Evolutionary conservation across 2,329 filamentous ascomycete species (phyloP), one percentile per base, ranked within the genome.

Genomic region (Colletotrichum aenigma): DNA sequence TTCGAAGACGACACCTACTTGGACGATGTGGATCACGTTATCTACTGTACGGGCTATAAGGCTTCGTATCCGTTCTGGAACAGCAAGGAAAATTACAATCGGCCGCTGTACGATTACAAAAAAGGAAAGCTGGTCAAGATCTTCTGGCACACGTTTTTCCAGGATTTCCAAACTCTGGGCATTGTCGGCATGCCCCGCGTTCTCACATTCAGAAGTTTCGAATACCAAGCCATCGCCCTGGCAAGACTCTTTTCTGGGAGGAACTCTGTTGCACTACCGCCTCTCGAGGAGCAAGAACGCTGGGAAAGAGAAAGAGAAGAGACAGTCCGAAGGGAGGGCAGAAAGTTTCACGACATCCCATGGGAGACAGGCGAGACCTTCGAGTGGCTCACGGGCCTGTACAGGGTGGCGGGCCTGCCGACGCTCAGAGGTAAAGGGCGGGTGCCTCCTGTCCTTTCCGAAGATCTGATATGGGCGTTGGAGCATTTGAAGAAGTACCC

Each of bases 121-220:
- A 74, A 80, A 0, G 85, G 86, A 32, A 87, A 85, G 24, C 80
- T 91, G 3, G 71, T 85, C 0, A 84, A 85, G 0, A 86, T 77
- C 4, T 92, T 90, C 77, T 86, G 85, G 81, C 90, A 91, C 78
- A 90, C 88, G 0, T 91, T 91, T 80, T 85, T 90, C 66, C 86
- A 83, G 2, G 85, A 87, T 26, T 86, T 87, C 55, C 80, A 85
- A 0, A 89, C 87, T 0, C 81, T 92, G 0, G 90, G 84, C 0
- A 82, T 91, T 13, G 85, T 91, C 0, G 90, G 90, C 0, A 79
- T 91, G 7, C 89, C 89, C 3, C 85, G 89, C 1, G 86, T 87
- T 0, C 79, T 89, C 15, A 90, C 89, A 0, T 91, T 91, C 72
- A 81, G 89, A 8, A 88, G 87, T 43, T 91, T 91, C 76, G 89